Conservation (phyloP, 495 filamentous ascomycete genomes). For the Apiosordaria backusii region DNA sequence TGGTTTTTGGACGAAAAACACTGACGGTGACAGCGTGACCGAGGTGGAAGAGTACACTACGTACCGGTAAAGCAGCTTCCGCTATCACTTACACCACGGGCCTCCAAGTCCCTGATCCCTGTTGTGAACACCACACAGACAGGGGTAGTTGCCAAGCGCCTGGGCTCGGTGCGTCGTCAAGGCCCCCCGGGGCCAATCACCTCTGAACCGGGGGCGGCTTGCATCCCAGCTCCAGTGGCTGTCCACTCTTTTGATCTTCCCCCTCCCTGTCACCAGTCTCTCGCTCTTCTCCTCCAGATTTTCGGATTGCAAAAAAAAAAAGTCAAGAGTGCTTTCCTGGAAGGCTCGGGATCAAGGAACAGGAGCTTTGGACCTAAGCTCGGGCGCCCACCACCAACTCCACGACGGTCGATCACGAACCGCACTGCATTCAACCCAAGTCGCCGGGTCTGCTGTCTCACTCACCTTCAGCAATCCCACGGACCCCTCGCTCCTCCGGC, state of each 20-base stretch:
- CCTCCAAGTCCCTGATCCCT: conserved; percentile 15
- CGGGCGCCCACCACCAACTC: not conserved
- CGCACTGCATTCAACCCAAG: not conserved
- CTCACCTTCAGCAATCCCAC: not conserved
- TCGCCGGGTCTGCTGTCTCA: not conserved
- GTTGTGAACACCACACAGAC: conserved; percentile 1
- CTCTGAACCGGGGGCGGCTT: conserved; percentile 7
- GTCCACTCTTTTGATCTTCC: conserved; percentile 19
- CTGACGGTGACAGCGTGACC: not conserved
- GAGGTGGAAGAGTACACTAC: not conserved
- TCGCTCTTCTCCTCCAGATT: conserved; percentile 6
- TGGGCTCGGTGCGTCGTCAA: conserved; percentile 7
- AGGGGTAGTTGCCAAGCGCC: conserved; percentile 18
- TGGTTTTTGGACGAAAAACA: not conserved
- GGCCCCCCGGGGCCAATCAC: conserved; percentile 19
- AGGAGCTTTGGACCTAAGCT: not conserved
- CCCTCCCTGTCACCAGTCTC: conserved; percentile 20
- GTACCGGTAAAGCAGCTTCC: conserved; percentile 18
- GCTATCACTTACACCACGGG: conserved; percentile 26
- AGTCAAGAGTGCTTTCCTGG: not conserved
- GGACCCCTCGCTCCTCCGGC: conserved; percentile 4
- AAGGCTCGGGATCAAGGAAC: not conserved
- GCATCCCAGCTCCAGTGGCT: conserved; percentile 8
- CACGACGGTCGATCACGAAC: not conserved
- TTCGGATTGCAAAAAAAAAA: not conserved